phyloP scores from a whole-genome alignment of 140 eudicot genomes.

The Oenanthe javanica region DNA sequence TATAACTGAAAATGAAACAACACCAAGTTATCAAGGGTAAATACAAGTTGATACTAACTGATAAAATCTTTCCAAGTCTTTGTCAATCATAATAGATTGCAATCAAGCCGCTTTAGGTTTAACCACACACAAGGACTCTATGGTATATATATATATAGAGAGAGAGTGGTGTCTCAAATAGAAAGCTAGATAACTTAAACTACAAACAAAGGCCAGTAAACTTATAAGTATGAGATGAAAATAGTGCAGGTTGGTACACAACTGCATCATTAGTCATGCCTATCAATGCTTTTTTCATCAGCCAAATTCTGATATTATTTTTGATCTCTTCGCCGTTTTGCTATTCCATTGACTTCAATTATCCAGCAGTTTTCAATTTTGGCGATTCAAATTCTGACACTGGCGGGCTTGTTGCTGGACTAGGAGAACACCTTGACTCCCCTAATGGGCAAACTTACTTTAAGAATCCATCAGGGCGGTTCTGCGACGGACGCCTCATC shows the following conservation, averaged over 20 bases:
- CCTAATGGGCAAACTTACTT: constrained; percentile 85
- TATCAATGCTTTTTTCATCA: constrained; percentile 21
- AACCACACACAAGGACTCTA: constrained; percentile 19
- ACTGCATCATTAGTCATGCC: constrained; percentile 23
- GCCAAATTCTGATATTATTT: constrained; percentile 17
- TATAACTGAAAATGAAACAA: neutral
- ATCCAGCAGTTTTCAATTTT: constrained; percentile 92
- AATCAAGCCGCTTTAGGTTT: neutral
- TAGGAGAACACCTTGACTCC: constrained; percentile 42
- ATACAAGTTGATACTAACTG: neutral
- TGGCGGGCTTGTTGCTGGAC: constrained; percentile 59
- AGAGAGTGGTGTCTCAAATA: neutral
- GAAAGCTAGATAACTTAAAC: constrained; percentile 32
- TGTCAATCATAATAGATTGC: neutral
- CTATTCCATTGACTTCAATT: constrained; percentile 50
- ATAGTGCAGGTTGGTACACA: constrained; percentile 14
- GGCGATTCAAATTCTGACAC: constrained; percentile 98
- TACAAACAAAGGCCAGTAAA: constrained; percentile 39
- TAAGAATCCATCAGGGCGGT: constrained; percentile 79
- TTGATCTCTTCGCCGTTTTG: constrained; percentile 28
- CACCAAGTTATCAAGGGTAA: neutral
- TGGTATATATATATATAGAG: constrained; percentile 9
- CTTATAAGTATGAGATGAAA: constrained; percentile 11
- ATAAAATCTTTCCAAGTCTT: neutral
- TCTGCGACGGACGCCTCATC: constrained; percentile 73